Percentiles rank a stretch among this genome's conserved stretches.
phyloP scores from a whole-genome alignment of 78 protist genomes.

The Anaeramoeba flamelloides region DNA sequence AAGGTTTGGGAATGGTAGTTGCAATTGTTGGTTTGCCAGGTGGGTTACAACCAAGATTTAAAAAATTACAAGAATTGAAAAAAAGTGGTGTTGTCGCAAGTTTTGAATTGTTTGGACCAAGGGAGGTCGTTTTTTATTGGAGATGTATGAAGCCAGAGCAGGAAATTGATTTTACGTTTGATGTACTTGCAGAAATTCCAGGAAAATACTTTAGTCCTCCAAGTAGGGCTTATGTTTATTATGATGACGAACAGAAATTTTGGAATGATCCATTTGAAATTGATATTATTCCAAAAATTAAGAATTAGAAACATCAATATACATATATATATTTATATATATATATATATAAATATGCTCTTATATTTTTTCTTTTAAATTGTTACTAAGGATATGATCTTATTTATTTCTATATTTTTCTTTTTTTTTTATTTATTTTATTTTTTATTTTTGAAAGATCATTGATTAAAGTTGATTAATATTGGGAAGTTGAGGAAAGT shows the following conservation, averaged over 20 bases:
- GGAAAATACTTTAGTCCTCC: slow-evolving; percentile 5
- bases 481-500: too few relatives aligned
- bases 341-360: too few relatives aligned
- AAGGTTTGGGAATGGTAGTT: slow-evolving; percentile 7
- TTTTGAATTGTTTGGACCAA: slow-evolving; percentile 13
- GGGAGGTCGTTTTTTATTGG: slow-evolving; percentile 30
- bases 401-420: too few relatives aligned
- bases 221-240: slow-evolving; percentile 15
- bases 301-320: background rate
- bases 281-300: background rate
- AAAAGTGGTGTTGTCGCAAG: background rate
- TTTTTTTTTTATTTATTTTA: too few relatives aligned
- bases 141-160: slow-evolving; percentile 7
- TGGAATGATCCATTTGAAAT: slow-evolving; percentile 6
- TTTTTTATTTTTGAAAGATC: too few relatives aligned
- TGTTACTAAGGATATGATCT: too few relatives aligned
- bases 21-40: slow-evolving; percentile 19
- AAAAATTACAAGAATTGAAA: slow-evolving; percentile 6
- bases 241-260: slow-evolving; percentile 3
- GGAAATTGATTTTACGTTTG: background rate
- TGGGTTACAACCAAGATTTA: slow-evolving; percentile 14
- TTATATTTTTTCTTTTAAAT: too few relatives aligned
- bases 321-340: too few relatives aligned
- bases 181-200: slow-evolving; percentile 11
- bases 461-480: too few relatives aligned